A percentile compares a stretch with the other conserved stretches of the same genome.
Evolutionary conservation across 495 filamentous ascomycete species (phyloP).

Genomic region (Physcia stellaris): DNA sequence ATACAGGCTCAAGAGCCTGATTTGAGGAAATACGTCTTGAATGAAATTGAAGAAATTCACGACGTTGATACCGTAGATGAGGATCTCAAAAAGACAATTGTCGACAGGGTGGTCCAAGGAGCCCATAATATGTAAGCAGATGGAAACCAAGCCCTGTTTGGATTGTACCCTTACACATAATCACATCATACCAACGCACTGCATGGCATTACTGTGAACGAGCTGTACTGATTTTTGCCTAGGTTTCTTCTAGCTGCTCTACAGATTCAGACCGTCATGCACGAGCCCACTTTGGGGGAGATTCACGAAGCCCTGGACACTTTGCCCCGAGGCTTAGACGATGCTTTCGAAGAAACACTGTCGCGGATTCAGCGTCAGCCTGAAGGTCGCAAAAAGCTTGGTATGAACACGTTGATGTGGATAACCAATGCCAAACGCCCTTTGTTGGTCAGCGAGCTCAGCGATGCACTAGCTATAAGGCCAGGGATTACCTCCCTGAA

Average conservation of each 20-base stretch:
- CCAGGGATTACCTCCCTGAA: neutral
- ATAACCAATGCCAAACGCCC: constrained; percentile 2
- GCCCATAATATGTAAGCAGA: constrained; percentile 4
- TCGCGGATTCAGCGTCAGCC: constrained; percentile 5
- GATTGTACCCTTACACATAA: neutral
- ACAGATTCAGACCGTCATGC: constrained; percentile 5
- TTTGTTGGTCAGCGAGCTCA: constrained; percentile 2
- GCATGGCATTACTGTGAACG: too few relatives aligned
- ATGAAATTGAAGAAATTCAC: constrained; percentile 3
- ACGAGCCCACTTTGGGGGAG: constrained; percentile 4
- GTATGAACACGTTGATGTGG: constrained; percentile 7
- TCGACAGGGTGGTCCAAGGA: neutral
- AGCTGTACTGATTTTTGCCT: neutral
- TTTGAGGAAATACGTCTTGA: constrained; percentile 1
- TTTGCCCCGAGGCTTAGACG: constrained; percentile 2
- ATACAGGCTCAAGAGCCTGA: constrained; percentile 5
- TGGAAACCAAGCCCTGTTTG: neutral
- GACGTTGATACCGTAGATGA: constrained; percentile 3
- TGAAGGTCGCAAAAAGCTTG: constrained; percentile 3
- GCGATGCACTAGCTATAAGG: constrained; percentile 3
- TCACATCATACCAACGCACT: constrained; percentile 1
- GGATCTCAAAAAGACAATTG: neutral
- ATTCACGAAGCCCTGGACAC: constrained; percentile 5
- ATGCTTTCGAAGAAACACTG: constrained; percentile 4
- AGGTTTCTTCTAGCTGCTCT: constrained; percentile 9